Conservation (phyloP, 306 rosid genomes). For the Benincasa hispida region DNA sequence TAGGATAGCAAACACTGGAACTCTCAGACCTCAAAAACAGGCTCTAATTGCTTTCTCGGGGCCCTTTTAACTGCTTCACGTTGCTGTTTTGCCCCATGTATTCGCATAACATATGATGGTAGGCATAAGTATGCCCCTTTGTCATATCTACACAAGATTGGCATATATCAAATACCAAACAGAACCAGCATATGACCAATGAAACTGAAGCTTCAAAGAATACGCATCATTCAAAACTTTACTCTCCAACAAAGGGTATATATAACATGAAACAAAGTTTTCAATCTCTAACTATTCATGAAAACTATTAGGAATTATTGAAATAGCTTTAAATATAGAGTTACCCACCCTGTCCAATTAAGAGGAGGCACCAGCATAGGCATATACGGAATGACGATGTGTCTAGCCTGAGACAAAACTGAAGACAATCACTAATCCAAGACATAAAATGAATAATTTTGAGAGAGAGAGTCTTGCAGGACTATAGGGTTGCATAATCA, state of each 20-base stretch:
- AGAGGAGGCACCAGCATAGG: slow-evolving; percentile 94
- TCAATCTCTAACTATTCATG: neutral
- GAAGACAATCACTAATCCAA: slow-evolving; percentile 11
- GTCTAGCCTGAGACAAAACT: slow-evolving; percentile 64
- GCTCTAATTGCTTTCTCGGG: slow-evolving; percentile 42
- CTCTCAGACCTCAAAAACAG: slow-evolving; percentile 62
- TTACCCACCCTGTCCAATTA: slow-evolving; percentile 72
- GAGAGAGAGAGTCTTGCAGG: neutral
- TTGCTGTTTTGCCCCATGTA: slow-evolving; percentile 90
- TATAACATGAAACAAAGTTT: neutral
- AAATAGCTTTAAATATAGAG: neutral
- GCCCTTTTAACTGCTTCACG: slow-evolving; percentile 74
- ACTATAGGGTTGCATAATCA: neutral
- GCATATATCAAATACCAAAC: neutral
- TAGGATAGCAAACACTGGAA: slow-evolving; percentile 1
- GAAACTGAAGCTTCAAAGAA: neutral
- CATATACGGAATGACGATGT: slow-evolving; percentile 96
- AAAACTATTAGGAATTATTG: neutral
- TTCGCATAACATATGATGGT: slow-evolving; percentile 89
- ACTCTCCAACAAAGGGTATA: neutral
- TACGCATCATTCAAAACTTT: neutral
- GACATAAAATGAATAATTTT: neutral
- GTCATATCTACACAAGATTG: slow-evolving; percentile 50
- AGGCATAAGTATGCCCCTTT: slow-evolving; percentile 83
- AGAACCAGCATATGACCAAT: neutral